phyloP scores from a whole-genome alignment of 1,284 basidiomycete species.

The Ceratobasidium sp. region DNA sequence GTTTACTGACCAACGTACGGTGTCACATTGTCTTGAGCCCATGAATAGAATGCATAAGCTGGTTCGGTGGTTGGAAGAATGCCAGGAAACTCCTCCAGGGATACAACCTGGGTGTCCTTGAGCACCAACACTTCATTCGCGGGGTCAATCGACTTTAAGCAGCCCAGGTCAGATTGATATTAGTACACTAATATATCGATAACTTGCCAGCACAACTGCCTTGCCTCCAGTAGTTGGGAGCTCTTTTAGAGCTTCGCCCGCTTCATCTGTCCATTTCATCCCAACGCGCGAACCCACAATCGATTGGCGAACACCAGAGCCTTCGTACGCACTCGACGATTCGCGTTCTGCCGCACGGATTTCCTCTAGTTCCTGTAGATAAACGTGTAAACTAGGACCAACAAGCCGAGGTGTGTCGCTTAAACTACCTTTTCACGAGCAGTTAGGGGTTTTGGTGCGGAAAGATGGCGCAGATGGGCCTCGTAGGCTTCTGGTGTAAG shows the following conservation, averaged over 20 bases:
- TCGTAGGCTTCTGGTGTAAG: slow-evolving; percentile 63
- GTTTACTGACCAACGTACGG: slow-evolving; percentile 62
- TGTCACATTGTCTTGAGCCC: slow-evolving; percentile 59
- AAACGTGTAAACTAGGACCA: background rate
- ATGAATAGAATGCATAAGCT: slow-evolving; percentile 69
- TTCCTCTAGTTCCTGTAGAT: slow-evolving; percentile 67
- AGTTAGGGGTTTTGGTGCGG: slow-evolving; percentile 81
- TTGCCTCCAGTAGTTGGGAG: slow-evolving; percentile 60
- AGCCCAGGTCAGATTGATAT: background rate
- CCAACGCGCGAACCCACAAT: slow-evolving; percentile 64
- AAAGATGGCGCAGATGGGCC: slow-evolving; percentile 73
- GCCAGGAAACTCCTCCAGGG: slow-evolving; percentile 56
- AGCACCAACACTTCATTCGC: slow-evolving; percentile 64
- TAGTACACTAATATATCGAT: slow-evolving; percentile 37
- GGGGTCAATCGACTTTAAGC: slow-evolving; percentile 64
- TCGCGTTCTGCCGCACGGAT: slow-evolving; percentile 74
- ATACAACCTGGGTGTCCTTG: slow-evolving; percentile 52
- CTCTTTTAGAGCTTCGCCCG: slow-evolving; percentile 66
- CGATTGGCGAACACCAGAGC: slow-evolving; percentile 61
- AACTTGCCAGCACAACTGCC: slow-evolving; percentile 67
- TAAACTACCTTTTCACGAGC: slow-evolving; percentile 64
- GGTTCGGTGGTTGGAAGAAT: slow-evolving; percentile 63
- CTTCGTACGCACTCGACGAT: slow-evolving; percentile 61
- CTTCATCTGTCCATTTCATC: slow-evolving; percentile 68
- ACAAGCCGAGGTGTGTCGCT: background rate